A percentile compares a stretch with the other conserved stretches of the same genome.
These are phyloP conservation scores for Boletus insuetus DNA, from an alignment of 768 basidiomycete genomes.

Conservation along the genomic window DNA sequence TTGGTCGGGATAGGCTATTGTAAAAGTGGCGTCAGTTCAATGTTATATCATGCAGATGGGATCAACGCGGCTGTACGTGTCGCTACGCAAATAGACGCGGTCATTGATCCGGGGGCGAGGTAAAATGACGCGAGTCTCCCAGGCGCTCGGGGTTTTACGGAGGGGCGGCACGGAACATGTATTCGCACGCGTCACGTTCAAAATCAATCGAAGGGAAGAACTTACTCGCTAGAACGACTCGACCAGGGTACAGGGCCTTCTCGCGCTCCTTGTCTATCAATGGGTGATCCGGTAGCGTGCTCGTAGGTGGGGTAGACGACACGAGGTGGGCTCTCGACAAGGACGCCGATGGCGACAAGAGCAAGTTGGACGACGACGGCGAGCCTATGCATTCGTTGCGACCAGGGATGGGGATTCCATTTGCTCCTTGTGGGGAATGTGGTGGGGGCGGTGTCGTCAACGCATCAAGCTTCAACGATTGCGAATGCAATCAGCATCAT, in stretches of 20 bases:
- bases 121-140: slow-evolving; percentile 1
- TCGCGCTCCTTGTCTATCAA: slow-evolving; percentile 63
- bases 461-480: slow-evolving; percentile 48
- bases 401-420: slow-evolving; percentile 29
- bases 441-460: slow-evolving; percentile 29
- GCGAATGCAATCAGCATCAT: not conserved
- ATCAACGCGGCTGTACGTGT: slow-evolving; percentile 5
- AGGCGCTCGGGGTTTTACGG: not conserved
- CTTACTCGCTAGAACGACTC: slow-evolving; percentile 83
- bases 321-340: slow-evolving; percentile 25
- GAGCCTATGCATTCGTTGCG: slow-evolving; percentile 18
- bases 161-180: not conserved
- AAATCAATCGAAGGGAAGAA: slow-evolving; percentile 12
- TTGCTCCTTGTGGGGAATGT: slow-evolving; percentile 20
- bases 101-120: slow-evolving; percentile 13
- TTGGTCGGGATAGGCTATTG: slow-evolving; percentile 82
- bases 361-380: slow-evolving; percentile 22
- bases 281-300: slow-evolving; percentile 16
- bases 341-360: slow-evolving; percentile 30
- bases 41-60: slow-evolving; percentile 3
- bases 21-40: slow-evolving; percentile 8
- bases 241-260: slow-evolving; percentile 73
- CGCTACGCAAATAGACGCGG: slow-evolving; percentile 2
- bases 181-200: not conserved
- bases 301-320: slow-evolving; percentile 26